Base-by-base conservation (phyloP, 1,139 yeast genomes). In the Kluyveromyces marxianus region DNA sequence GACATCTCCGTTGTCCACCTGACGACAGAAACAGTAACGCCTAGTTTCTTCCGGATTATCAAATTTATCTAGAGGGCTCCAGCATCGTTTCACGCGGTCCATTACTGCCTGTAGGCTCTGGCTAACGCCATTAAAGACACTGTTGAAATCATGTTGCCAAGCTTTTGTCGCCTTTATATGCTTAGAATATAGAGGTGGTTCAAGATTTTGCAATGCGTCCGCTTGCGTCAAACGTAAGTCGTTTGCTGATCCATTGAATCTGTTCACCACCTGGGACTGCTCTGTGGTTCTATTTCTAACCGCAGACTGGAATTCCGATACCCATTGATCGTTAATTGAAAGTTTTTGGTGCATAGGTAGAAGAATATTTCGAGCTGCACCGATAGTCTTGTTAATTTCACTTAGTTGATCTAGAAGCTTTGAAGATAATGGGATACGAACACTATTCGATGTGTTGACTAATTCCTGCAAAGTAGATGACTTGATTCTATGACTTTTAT, bases 11-110 rank as follows among this genome's bases (percentile, higher is more conserved):
- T 72, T 73, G 56, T 85, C 95, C 25, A 69, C 68, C 47, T 74
- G 76, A 38, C 95, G 75, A 63, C 96, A 87, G 44, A 82, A 65
- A 60, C 96, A 87, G 59, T 81, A 86, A 25, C 58, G 54, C 4
- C 57, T 46, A 42, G 59, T 61, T n/a, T 56, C 52, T 29, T 35
- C 37, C 3, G 37, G 6, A 7, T 33, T 62, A 67, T 41, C 29
- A 25, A 8, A 26, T 8, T 25, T 7, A 27, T 36, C 39, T 8
- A n/a, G n/a, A 4, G 39, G 30, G 14, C n/a, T 30, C 30, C 30
- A 36, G 30, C 39, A 36, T 26, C 26, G 39, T 21, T 26, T 26
- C 6, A 4, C 39, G 7, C 21, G 14, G 6, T 36, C 8, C 26
- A 36, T 4, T 2, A 26, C 6, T 7, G 26, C 29, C 10, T 4